Evolutionary conservation across 2,329 filamentous ascomycete species (phyloP).

Genomic region (Hymenoscyphus repandus): DNA sequence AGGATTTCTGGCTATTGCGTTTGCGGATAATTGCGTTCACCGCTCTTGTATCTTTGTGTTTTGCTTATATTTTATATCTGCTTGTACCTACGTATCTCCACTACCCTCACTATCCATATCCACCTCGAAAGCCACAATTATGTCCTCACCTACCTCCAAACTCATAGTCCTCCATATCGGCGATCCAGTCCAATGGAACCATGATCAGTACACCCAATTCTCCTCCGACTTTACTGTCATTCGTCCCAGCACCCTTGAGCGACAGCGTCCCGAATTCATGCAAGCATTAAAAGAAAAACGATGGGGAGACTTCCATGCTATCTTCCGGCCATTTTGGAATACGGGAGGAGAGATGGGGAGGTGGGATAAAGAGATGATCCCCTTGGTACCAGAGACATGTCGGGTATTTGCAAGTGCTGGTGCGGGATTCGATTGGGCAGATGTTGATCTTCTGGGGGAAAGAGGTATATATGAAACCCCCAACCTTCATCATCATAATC

Average conservation of each 20-base stretch:
- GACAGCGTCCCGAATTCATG: conserved; percentile 44
- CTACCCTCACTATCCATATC: not conserved
- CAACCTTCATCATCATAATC: no score
- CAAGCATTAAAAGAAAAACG: conserved; percentile 43
- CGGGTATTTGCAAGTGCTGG: conserved; percentile 55
- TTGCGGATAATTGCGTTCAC: no score
- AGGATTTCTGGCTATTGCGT: no score
- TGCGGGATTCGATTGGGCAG: conserved; percentile 59
- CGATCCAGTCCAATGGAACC: conserved; percentile 31
- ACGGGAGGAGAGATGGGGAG: conserved; percentile 61
- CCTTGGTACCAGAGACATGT: conserved; percentile 45
- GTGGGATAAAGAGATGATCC: conserved; percentile 55
- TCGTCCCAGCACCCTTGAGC: conserved; percentile 45
- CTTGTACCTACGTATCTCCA: not conserved
- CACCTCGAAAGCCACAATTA: conserved; percentile 2
- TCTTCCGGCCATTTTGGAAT: conserved; percentile 57
- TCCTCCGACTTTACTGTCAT: conserved; percentile 39
- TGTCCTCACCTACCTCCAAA: conserved; percentile 16
- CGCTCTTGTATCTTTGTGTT: conserved; percentile 3
- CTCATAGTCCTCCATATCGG: conserved; percentile 31
- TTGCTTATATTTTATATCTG: no score
- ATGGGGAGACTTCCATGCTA: conserved; percentile 49
- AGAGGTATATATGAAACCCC: conserved; percentile 42
- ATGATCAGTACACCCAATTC: conserved; percentile 31
- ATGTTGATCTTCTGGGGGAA: conserved; percentile 54